Base-by-base conservation (phyloP, 2,329 filamentous ascomycete species). In the Xylariaceae sp. region DNA sequence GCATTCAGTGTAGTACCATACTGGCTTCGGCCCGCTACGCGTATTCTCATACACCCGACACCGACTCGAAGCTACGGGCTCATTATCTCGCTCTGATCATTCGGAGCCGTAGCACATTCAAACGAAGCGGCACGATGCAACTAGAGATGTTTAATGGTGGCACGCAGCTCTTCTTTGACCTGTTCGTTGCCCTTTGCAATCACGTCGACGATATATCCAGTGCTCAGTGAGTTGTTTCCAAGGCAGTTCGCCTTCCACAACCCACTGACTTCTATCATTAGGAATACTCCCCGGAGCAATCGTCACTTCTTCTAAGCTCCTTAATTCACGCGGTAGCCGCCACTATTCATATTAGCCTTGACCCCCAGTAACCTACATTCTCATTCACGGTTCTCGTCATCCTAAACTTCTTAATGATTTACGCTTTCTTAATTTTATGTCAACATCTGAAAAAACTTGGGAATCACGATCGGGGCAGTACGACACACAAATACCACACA, bases 81-180 rank as follows among this genome's bases (percentile, higher is more conserved):
- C 92, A 96, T 74, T 97, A 96, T 67, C 86, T 96, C 40, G 91
- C 93, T 18, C 85, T 96, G 70, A 96, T 96, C 75, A 96, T 96
- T 71, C 87, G 92, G 63, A 91, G 89, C 66, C 85, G 93, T 64
- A 84, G 85, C 70, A 96, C 91, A 2, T 96, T 97, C 77, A 96
- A 96, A 81, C 83, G 91, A 52, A 96, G 91, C 74, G 91, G 92
- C 52, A 96, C 92, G 2, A 96, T 96, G 92, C 93, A 96, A 76
- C 85, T 90, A 65, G 92, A 96, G 77, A 96, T 97, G 92, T 89
- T 89, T 73, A 85, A 86, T 59, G 93, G 93, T 23, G 91, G 91
- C 51, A 89, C 80, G 1, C 83, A 89, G 69, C 80, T 96, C 56
- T 96, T 96, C 78, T 97, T 96, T 71, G 93, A 96, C 71, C 80